These are phyloP conservation scores for Zygoascus biomembranicola DNA, from an alignment of 805 yeast species.

Conservation along the genomic window DNA sequence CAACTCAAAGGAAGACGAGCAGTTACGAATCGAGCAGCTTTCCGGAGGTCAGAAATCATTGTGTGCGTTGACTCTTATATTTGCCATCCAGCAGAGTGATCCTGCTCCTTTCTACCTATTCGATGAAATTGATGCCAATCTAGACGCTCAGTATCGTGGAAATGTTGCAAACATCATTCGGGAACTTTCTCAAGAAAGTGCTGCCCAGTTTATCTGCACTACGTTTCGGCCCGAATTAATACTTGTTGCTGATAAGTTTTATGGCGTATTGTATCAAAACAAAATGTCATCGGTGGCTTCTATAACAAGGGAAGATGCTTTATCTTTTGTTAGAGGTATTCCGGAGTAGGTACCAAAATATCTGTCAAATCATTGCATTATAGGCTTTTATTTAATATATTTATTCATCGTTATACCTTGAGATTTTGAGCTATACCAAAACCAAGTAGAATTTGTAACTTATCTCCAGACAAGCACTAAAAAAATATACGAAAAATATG, in stretches of 20 bases:
- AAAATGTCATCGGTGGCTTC: constrained; percentile 68
- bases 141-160: constrained; percentile 85
- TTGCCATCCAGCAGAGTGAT: constrained; percentile 90
- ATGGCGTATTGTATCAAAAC: constrained; percentile 77
- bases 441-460: no score
- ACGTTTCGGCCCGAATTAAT: constrained; percentile 93
- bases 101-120: constrained; percentile 96
- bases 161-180: constrained; percentile 75
- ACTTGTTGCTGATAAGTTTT: constrained; percentile 75
- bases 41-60: constrained; percentile 96
- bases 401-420: background rate
- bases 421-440: background rate
- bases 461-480: background rate
- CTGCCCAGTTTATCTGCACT: constrained; percentile 92
- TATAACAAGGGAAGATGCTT: constrained; percentile 64
- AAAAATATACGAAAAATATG: background rate
- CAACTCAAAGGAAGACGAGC: constrained; percentile 78
- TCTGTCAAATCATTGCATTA: no score
- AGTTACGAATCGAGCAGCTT: constrained; percentile 77
- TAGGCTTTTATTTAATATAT: background rate
- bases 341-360: background rate
- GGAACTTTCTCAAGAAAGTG: constrained; percentile 39
- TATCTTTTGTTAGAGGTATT: constrained; percentile 68
- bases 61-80: constrained; percentile 90
- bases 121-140: constrained; percentile 94